Evolutionary conservation across 2,329 filamentous ascomycete species (phyloP), one percentile per base, ranked within the genome.

Genomic region (Botrytis byssoidea): DNA sequence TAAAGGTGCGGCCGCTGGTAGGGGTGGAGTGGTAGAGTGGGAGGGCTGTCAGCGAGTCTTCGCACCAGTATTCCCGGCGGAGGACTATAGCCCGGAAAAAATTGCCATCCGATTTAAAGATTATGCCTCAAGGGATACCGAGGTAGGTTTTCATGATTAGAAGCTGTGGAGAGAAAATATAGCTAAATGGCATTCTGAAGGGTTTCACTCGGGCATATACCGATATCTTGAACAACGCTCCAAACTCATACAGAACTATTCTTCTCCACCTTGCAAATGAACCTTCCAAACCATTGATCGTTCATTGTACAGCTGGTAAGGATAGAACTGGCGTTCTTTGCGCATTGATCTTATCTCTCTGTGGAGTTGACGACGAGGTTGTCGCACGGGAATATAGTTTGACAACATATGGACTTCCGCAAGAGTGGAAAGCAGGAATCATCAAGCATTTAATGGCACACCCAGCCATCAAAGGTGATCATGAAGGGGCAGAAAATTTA

Each of bases 291-390:
- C 88, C 90, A 12, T 82, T 91, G 16, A 83, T 93, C 10, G 83
- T 94, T 12, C 92, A 95, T 79, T 94, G 92, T 81, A 92, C 91
- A 0, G 91, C 91, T 0, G 92, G 92, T 20, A 95, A 95, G 82
- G 92, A 95, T 81, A 86, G 92, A 61, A 94, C 92, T 0, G 92
- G 92, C 3, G 86, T 94, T 7, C 83, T 93, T 63, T 88, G 89
- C 67, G 92, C 91, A 4, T 78, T 95, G 59, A 80, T 94, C 14
- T 84, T 93, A 57, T 83, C 87, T 40, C 84, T 93, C 42, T 89
- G 89, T 14, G 89, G 90, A 6, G 89, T 93, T 0, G 81, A 85
- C 1, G 86, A 89, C 76, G 83, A 87, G 48, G 80, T 82, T 6
- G 86, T 93, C n/a, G 91, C 90, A 0, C 82, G 86, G 16, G 92